A percentile compares a stretch with the other conserved stretches of the same genome.
phyloP scores from a whole-genome alignment of 2,329 filamentous ascomycete species.

The Fusarium poae region DNA sequence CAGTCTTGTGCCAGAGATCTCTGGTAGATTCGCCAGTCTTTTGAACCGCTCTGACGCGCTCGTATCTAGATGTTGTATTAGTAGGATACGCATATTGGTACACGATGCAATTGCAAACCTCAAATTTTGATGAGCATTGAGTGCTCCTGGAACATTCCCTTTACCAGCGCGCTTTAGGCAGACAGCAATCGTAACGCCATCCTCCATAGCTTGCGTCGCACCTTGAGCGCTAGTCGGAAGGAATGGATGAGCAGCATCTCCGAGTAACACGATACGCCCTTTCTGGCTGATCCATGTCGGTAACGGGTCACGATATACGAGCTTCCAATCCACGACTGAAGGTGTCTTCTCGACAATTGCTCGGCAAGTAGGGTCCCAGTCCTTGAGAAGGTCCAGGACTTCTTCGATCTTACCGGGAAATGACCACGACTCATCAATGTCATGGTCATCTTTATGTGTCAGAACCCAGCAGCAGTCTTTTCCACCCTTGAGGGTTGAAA shows the following conservation, averaged over 20 bases:
- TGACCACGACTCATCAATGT: constrained; percentile 42
- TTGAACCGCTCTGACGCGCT: constrained; percentile 40
- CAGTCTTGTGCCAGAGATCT: constrained; percentile 43
- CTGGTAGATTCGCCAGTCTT: constrained; percentile 42
- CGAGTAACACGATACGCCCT: constrained; percentile 22
- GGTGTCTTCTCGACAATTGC: constrained; percentile 42
- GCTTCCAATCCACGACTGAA: constrained; percentile 32
- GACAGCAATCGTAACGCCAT: constrained; percentile 30
- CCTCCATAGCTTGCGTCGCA: constrained; percentile 40
- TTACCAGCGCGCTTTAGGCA: constrained; percentile 26
- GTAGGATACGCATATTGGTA: accelerated
- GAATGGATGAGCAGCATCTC: constrained; percentile 40
- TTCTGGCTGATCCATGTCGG: constrained; percentile 34
- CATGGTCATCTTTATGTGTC: constrained; percentile 57
- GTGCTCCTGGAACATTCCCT: constrained; percentile 24
- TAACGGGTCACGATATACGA: constrained; percentile 35
- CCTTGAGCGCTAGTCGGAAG: constrained; percentile 40
- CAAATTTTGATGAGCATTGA: constrained; percentile 32
- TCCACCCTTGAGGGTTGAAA: constrained; percentile 64
- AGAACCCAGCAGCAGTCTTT: constrained; percentile 67
- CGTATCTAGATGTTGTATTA: constrained; percentile 14
- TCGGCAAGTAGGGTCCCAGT: constrained; percentile 26
- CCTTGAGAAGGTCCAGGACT: constrained; percentile 21
- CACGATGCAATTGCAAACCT: constrained; percentile 3
- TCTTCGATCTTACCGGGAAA: constrained; percentile 40